phyloP scores from a whole-genome alignment of 352 stramenopile species.

The Globisporangium perplexum region DNA sequence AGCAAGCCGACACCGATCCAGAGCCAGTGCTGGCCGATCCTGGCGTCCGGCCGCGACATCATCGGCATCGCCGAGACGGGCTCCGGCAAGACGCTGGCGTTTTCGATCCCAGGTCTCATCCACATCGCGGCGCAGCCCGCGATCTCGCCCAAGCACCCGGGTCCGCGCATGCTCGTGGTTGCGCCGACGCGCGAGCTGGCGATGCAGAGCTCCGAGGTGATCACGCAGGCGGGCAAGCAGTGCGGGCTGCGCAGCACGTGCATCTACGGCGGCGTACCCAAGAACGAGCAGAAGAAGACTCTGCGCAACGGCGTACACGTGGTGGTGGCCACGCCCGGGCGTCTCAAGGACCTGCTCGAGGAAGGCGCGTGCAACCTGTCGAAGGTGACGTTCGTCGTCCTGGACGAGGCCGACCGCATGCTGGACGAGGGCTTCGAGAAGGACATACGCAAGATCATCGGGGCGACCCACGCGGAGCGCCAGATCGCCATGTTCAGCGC shows the following conservation, averaged over 20 bases:
- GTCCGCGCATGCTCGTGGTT: conserved; percentile 91
- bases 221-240: conserved; percentile 89
- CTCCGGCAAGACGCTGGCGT: conserved; percentile 96
- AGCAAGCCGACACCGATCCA: conserved; percentile 95
- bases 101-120: conserved; percentile 90
- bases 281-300: conserved; percentile 88
- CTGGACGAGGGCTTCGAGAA: conserved; percentile 94
- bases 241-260: conserved; percentile 85
- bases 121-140: conserved; percentile 68
- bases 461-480: conserved; percentile 65
- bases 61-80: conserved; percentile 93
- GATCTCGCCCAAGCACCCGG: conserved; percentile 48
- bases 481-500: conserved; percentile 98
- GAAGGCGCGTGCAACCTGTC: conserved; percentile 80
- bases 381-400: conserved; percentile 91
- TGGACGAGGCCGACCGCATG: conserved; percentile 97
- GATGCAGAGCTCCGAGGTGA: conserved; percentile 91
- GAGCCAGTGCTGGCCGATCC: conserved; percentile 94
- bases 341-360: conserved; percentile 90
- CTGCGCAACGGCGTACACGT: conserved; percentile 88
- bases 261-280: conserved; percentile 96
- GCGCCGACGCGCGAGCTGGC: conserved; percentile 93
- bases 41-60: conserved; percentile 82
- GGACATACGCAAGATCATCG: conserved; percentile 89
- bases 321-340: conserved; percentile 94